Evolutionary conservation across 2,329 filamentous ascomycete species (phyloP).

Genomic region (Lasiodiplodia gonubiensis): DNA sequence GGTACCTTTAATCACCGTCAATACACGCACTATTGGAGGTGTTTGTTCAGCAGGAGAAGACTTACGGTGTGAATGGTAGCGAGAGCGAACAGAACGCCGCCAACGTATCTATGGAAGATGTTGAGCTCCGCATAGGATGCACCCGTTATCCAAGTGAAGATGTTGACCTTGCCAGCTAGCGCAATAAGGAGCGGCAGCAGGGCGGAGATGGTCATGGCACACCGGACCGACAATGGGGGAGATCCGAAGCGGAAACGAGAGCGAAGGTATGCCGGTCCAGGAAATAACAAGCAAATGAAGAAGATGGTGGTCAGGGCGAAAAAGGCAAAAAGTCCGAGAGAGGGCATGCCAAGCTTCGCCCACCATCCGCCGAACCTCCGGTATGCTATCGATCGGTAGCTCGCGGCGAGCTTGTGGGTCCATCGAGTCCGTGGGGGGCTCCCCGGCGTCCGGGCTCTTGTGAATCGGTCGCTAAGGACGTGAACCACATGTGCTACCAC

Average conservation of each 20-base stretch:
- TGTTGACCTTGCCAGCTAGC: constrained; percentile 40
- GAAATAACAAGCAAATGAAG: constrained; percentile 33
- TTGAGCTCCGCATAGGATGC: constrained; percentile 41
- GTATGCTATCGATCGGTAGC: constrained; percentile 32
- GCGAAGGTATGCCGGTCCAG: constrained; percentile 32
- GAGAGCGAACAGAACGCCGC: constrained; percentile 35
- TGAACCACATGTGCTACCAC: constrained; percentile 27
- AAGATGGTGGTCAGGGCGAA: constrained; percentile 32
- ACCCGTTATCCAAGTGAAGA: constrained; percentile 39
- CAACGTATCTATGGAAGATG: constrained; percentile 36
- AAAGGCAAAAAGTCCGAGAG: constrained; percentile 32
- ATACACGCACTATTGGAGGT: too few relatives aligned
- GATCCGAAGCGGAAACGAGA: constrained; percentile 35
- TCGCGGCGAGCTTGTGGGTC: constrained; percentile 29
- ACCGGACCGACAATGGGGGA: constrained; percentile 36
- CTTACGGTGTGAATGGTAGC: constrained; percentile 36
- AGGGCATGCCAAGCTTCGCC: constrained; percentile 29
- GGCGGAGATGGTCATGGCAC: constrained; percentile 38
- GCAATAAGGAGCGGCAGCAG: constrained; percentile 37
- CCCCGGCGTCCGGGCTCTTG: background rate
- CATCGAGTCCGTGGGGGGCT: background rate
- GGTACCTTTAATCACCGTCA: constrained; percentile 24
- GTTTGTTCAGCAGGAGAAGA: background rate
- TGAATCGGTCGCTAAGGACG: constrained; percentile 21
- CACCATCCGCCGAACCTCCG: constrained; percentile 31